Evolutionary conservation across 2,329 filamentous ascomycete species (phyloP).

Genomic region (Ceratocystis harringtonii): DNA sequence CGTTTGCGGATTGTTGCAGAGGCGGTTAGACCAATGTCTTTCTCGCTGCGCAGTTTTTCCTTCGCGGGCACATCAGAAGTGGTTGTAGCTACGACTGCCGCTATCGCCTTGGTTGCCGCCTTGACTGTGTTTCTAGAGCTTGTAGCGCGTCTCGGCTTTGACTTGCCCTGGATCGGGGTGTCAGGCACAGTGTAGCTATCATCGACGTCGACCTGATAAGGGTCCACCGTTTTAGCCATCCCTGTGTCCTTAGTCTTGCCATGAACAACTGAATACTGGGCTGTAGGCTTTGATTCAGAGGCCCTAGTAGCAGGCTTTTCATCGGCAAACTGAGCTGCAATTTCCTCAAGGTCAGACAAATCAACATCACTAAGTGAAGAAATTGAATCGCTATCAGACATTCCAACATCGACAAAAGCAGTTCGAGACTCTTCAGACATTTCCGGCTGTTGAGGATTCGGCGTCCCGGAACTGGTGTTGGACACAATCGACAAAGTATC

Average conservation of each 20-base stretch:
- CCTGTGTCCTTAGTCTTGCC: not conserved
- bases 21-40: constrained; percentile 13
- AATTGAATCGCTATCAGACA: constrained; percentile 11
- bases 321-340: constrained; percentile 4
- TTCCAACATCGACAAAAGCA: not conserved
- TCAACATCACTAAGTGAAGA: constrained; percentile 16
- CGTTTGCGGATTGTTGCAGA: constrained; percentile 15
- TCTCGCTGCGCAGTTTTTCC: constrained; percentile 11
- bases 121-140: constrained; percentile 13
- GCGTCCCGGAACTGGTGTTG: not conserved
- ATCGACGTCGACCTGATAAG: constrained; percentile 1
- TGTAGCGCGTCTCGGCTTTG: constrained; percentile 12
- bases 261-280: not conserved
- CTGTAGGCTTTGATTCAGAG: not conserved
- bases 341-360: constrained; percentile 14
- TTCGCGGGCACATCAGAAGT: constrained; percentile 10
- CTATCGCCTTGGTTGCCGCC: constrained; percentile 18
- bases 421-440: too few species aligned
- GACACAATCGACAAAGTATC: not conserved
- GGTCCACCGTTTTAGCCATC: not conserved
- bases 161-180: constrained; percentile 17
- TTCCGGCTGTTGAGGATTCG: too few species aligned
- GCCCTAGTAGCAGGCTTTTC: constrained; percentile 3
- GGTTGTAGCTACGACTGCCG: not conserved
- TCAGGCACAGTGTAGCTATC: constrained; percentile 18